A percentile compares a stretch with the other conserved stretches of the same genome.
Conservation (phyloP, 1,284 basidiomycete species). For the Heterobasidion irregulare region DNA sequence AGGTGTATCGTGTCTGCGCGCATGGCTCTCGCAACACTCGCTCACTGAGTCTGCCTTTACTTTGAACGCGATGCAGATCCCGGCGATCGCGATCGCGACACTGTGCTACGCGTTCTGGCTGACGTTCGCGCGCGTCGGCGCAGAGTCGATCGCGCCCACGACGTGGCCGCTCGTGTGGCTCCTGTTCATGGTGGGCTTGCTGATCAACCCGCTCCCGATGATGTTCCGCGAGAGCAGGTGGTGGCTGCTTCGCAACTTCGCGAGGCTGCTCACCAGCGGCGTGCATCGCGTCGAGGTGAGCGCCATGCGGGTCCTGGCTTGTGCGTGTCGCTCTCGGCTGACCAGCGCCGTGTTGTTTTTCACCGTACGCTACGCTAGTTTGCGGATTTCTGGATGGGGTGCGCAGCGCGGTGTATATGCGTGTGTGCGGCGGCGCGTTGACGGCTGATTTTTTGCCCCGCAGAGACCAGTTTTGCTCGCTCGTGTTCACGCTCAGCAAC, state of each 20-base stretch:
- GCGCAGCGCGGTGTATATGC: constrained; percentile 12
- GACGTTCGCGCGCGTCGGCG: constrained; percentile 63
- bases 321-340: background rate
- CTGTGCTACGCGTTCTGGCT: constrained; percentile 83
- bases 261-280: constrained; percentile 64
- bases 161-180: constrained; percentile 89
- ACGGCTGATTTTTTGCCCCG: constrained; percentile 13
- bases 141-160: constrained; percentile 34
- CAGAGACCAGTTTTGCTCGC: constrained; percentile 80
- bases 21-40: background rate
- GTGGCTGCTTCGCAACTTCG: constrained; percentile 70
- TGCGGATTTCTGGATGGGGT: constrained; percentile 81
- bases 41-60: background rate
- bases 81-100: constrained; percentile 68
- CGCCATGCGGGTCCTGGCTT: background rate
- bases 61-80: constrained; percentile 45
- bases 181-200: constrained; percentile 45
- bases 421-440: background rate
- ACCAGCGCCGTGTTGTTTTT: background rate
- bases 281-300: constrained; percentile 66
- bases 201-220: constrained; percentile 76
- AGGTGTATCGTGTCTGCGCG: constrained; percentile 4
- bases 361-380: constrained; percentile 34
- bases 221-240: constrained; percentile 59
- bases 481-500: constrained; percentile 68